Conservation (phyloP, 192 early-diverging fungal species). For the Ramicandelaber brevisporus region DNA sequence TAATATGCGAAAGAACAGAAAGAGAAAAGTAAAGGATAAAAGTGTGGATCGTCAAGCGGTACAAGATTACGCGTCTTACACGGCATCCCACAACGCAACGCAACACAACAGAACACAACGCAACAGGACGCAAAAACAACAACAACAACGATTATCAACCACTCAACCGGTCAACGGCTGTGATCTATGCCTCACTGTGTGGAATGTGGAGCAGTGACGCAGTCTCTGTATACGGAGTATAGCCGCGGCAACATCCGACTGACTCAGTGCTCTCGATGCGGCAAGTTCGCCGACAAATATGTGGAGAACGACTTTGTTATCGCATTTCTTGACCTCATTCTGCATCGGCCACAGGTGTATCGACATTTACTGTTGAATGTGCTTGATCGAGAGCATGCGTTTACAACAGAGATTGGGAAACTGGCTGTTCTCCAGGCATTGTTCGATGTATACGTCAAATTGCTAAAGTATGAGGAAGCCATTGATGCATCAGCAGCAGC, state of each 20-base stretch:
- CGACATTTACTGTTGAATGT: slow-evolving; percentile 69
- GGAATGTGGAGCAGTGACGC: slow-evolving; percentile 43
- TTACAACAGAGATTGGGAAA: neutral
- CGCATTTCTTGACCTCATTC: slow-evolving; percentile 76
- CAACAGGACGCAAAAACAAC: no score
- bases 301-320: slow-evolving; percentile 71
- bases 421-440: slow-evolving; percentile 2
- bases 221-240: slow-evolving; percentile 54
- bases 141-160: no score
- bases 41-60: neutral
- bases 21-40: neutral
- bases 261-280: slow-evolving; percentile 50
- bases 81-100: no score
- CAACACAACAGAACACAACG: no score
- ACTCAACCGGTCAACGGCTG: no score
- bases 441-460: slow-evolving; percentile 35
- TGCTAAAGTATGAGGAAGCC: no score
- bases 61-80: slow-evolving; percentile 1
- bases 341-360: slow-evolving; percentile 68
- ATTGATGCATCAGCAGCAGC: no score
- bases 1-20: neutral
- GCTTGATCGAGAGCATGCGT: slow-evolving; percentile 9
- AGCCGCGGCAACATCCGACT: slow-evolving; percentile 59
- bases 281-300: slow-evolving; percentile 75
- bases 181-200: no score